Base-by-base conservation (phyloP, 2,329 filamentous ascomycete species). In the Hypoxylon sp. region DNA sequence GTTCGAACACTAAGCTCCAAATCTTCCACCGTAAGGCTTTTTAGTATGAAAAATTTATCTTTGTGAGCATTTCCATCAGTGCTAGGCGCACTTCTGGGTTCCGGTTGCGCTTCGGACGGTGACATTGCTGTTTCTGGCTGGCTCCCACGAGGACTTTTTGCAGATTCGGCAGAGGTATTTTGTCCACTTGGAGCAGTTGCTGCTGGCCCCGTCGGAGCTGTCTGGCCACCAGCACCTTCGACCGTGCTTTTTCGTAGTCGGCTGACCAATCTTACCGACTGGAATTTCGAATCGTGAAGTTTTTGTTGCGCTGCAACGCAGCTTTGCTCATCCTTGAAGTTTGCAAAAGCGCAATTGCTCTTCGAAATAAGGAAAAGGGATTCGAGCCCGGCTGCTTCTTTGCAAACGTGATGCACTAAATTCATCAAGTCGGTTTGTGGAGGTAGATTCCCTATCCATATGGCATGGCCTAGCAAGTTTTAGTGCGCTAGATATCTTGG, bases 301-400 rank as follows among this genome's bases (percentile, higher is more conserved):
- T 92, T 89, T 46, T 89, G 85, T 81, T 97, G 92, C 0, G 95
- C 95, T 7, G 87, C 84, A 5, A 86, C 80, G 75, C 93, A 97
- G 4, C 89, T 88, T 2, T 83, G 80, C 72, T 97, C 93, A 52
- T 93, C 91, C 67, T 90, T 92, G 77, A 96, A 98, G 75, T 98
- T 98, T 69, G 97, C 93, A 80, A 98, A 98, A 0, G 94, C 95
- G 74, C 95, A 98, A 75, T 97, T 97, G 77, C 94, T 97, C 78
- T 97, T 97, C 0, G 94, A 95, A 40, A 98, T 98, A 33, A 98
- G 81, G 71, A 98, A 97, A 0, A 98, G 82, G 48, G 93, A 97
- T 76, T 97, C 92, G 20, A 98, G 87, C 1, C 93, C 87, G 0
- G 84, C 85, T 0, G 93, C 90, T 69, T 94, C 91, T 67, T 87